Conservation (phyloP, 495 filamentous ascomycete species). For the Symbiotaphrina buchneri region DNA sequence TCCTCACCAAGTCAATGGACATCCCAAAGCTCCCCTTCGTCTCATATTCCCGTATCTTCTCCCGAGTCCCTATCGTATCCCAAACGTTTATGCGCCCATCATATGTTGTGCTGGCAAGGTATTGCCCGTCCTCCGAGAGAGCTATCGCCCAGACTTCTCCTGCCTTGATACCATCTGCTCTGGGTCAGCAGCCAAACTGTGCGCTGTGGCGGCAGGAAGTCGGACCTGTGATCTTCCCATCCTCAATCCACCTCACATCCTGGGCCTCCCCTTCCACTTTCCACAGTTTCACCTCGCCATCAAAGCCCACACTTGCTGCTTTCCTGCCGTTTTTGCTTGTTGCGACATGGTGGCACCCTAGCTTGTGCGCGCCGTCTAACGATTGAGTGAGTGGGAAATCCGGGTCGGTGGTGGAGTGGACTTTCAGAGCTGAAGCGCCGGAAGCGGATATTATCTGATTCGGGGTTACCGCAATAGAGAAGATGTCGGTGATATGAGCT, state of each 20-base stretch:
- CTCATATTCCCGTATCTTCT: slow-evolving; percentile 58
- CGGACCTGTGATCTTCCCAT: slow-evolving; percentile 21
- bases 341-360: slow-evolving; percentile 75
- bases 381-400: slow-evolving; percentile 59
- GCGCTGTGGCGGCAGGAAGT: too few species aligned
- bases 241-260: slow-evolving; percentile 34
- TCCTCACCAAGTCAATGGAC: slow-evolving; percentile 53
- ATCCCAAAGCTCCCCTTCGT: slow-evolving; percentile 82
- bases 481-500: slow-evolving; percentile 70
- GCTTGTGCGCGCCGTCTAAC: slow-evolving; percentile 49
- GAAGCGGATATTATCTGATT: slow-evolving; percentile 58
- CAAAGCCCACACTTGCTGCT: slow-evolving; percentile 70
- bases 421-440: slow-evolving; percentile 54
- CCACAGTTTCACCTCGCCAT: slow-evolving; percentile 72
- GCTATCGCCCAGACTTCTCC: slow-evolving; percentile 72
- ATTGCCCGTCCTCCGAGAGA: slow-evolving; percentile 59
- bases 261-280: slow-evolving; percentile 13
- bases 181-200: slow-evolving; percentile 9
- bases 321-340: slow-evolving; percentile 42
- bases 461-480: slow-evolving; percentile 63
- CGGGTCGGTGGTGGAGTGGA: slow-evolving; percentile 46
- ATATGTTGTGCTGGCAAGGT: slow-evolving; percentile 59
- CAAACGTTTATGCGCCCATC: slow-evolving; percentile 78
- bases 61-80: slow-evolving; percentile 32
- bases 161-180: slow-evolving; percentile 21